A percentile compares a stretch with the other conserved stretches of the same genome.
Conservation (phyloP, 106 monocot species). For the Dioscorea alata region DNA sequence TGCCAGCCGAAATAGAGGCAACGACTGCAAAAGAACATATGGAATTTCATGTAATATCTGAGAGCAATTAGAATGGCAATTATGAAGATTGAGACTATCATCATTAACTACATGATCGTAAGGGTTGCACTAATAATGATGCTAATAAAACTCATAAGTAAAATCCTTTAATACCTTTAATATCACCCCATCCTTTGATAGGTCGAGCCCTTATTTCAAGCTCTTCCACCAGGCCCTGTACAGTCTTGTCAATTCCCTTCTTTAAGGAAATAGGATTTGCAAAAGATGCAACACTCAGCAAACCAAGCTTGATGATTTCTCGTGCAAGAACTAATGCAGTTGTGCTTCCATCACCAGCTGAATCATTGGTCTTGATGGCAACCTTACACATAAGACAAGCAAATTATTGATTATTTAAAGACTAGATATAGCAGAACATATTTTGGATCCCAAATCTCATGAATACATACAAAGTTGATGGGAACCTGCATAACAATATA, state of each 20-base stretch:
- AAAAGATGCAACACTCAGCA: conserved; percentile 70
- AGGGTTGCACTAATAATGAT: too few species aligned
- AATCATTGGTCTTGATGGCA: conserved; percentile 59
- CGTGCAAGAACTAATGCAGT: conserved; percentile 77
- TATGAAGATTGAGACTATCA: too few species aligned
- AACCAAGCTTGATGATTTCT: conserved; percentile 70
- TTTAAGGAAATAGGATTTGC: conserved; percentile 76
- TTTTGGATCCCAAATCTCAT: too few species aligned
- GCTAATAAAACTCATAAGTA: too few species aligned
- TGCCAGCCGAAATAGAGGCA: conserved; percentile 59
- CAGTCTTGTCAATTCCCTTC: conserved; percentile 80
- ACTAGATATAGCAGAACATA: too few species aligned
- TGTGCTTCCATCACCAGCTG: conserved; percentile 78
- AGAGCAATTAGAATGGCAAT: too few species aligned
- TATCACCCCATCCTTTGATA: conserved; percentile 62
- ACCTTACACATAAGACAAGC: background rate
- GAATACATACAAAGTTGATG: too few species aligned
- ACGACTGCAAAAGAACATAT: conserved; percentile 23
- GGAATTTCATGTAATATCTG: background rate
- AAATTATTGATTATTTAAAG: background rate
- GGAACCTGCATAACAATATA: too few species aligned
- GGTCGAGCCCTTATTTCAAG: conserved; percentile 65
- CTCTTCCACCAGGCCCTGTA: conserved; percentile 51
- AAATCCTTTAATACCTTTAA: conserved; percentile 43
- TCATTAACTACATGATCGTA: too few species aligned